Base-by-base conservation (phyloP, 2,329 filamentous ascomycete species). In the Fusarium palustre region DNA sequence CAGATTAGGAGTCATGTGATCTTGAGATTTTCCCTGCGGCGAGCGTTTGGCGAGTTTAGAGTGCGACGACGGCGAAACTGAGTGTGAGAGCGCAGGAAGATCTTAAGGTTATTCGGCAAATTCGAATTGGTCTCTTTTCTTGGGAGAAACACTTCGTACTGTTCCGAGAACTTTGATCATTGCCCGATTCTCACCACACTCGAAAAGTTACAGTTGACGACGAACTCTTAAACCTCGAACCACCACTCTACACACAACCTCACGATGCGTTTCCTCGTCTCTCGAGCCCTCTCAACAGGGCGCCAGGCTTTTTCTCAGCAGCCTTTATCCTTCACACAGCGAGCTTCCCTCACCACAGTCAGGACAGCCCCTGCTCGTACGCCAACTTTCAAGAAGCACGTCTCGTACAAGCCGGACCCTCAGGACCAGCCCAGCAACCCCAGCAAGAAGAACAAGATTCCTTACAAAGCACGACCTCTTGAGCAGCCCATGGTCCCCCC, bases 1-100 rank as follows among this genome's bases (percentile, higher is more conserved):
- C 46, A 73, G 66, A 67, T 64, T 62, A 24, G 16, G 55, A 59
- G 75, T 81, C 79, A 81, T 80, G 79, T 81, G 79, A 81, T 74
- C 74, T 71, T 38, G 57, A 76, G 68, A 72, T 78, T 78, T 79
- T 77, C 64, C 67, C 42, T 53, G 55, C 60, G 68, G 48, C 68
- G 59, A 74, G 66, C 66, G 63, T 70, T 59, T 58, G 45, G 55
- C 48, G 60, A 39, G 54, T 46, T 52, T 46, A 42, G 64, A 64
- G 59, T 65, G 57, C 54, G 68, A 62, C 48, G 43, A 61, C 25
- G 43, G 55, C 45, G 34, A 59, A 24, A 39, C 18, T 52, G 34
- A 30, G 34, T 28, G 47, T 50, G 24, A 52, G 42, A 66, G 42
- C 50, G 69, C 43, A 63, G 31, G 45, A 62, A 33, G 45, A 48